A percentile compares a stretch with the other conserved stretches of the same genome.
Evolutionary conservation across 306 rosid species (phyloP).

Genomic region (Herpetospermum pedunculosum): DNA sequence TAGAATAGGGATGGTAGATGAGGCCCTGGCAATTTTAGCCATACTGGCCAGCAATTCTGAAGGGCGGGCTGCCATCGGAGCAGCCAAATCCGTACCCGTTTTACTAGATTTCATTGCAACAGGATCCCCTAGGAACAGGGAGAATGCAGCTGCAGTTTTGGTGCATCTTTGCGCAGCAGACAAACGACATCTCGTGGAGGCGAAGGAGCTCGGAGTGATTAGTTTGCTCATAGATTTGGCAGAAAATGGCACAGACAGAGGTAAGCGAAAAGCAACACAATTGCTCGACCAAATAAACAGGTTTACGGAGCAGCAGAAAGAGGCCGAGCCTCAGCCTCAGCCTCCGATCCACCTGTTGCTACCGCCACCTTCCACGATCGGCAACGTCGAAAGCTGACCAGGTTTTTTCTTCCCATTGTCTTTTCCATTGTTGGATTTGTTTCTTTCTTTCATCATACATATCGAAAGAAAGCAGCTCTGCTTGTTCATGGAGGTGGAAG

Average conservation of each 20-base stretch:
- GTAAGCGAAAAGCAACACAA: constrained; percentile 83
- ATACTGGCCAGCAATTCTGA: constrained; percentile 81
- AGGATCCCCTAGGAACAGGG: constrained; percentile 87
- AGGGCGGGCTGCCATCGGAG: constrained; percentile 71
- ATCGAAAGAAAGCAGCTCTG: not conserved
- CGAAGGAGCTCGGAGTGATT: constrained; percentile 61
- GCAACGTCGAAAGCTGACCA: not conserved
- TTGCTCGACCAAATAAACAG: constrained; percentile 70
- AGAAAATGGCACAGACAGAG: constrained; percentile 85
- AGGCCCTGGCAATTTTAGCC: constrained; percentile 90
- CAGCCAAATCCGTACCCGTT: constrained; percentile 64
- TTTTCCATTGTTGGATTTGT: not conserved
- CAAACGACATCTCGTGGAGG: constrained; percentile 57
- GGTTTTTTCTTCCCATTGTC: not conserved
- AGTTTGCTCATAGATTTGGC: constrained; percentile 57
- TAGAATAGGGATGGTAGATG: constrained; percentile 88
- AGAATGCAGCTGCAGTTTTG: constrained; percentile 89
- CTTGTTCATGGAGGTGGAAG: constrained; percentile 3
- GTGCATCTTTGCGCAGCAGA: constrained; percentile 78
- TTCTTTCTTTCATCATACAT: not conserved
- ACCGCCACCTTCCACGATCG: not conserved
- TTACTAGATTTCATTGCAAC: constrained; percentile 61
- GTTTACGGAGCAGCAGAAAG: constrained; percentile 53
- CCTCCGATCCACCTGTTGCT: constrained; percentile 17
- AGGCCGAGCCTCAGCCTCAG: constrained; percentile 21